phyloP scores from a whole-genome alignment of 805 yeast species.

The Barnettozyma wickerhamii region DNA sequence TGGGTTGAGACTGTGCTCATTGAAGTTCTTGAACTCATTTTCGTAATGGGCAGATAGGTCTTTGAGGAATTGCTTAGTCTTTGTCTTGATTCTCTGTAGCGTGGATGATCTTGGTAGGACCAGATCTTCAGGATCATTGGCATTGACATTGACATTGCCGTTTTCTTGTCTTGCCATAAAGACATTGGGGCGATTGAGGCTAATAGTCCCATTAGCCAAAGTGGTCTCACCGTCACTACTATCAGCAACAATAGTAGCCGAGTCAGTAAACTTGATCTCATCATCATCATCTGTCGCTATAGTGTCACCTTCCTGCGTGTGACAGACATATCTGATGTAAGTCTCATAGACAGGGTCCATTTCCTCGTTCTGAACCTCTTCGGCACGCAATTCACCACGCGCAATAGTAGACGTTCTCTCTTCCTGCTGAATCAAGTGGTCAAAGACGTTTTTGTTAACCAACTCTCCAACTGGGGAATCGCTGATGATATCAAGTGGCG shows the following conservation, averaged over 20 bases:
- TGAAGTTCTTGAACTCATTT: conserved; percentile 7
- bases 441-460: conserved; percentile 3
- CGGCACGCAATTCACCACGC: neutral
- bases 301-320: conserved; percentile 4
- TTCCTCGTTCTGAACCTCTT: neutral
- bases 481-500: conserved; percentile 9
- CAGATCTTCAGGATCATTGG: neutral
- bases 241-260: conserved; percentile 6
- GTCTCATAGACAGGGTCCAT: conserved; percentile 11
- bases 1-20: conserved; percentile 7
- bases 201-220: neutral
- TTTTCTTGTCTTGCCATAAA: neutral
- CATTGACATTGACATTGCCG: neutral
- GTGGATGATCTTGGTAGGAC: conserved; percentile 4
- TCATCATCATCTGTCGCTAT: conserved; percentile 5
- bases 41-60: conserved; percentile 8
- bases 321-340: conserved; percentile 12
- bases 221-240: conserved; percentile 3
- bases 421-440: conserved; percentile 4
- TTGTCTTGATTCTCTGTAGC: conserved; percentile 8
- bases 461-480: conserved; percentile 10
- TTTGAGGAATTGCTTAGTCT: conserved; percentile 5
- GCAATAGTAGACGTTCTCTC: conserved; percentile 1
- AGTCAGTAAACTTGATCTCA: conserved; percentile 4
- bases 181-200: neutral